Conservation (phyloP, 2,329 filamentous ascomycete genomes). For the Fusarium sp. region DNA sequence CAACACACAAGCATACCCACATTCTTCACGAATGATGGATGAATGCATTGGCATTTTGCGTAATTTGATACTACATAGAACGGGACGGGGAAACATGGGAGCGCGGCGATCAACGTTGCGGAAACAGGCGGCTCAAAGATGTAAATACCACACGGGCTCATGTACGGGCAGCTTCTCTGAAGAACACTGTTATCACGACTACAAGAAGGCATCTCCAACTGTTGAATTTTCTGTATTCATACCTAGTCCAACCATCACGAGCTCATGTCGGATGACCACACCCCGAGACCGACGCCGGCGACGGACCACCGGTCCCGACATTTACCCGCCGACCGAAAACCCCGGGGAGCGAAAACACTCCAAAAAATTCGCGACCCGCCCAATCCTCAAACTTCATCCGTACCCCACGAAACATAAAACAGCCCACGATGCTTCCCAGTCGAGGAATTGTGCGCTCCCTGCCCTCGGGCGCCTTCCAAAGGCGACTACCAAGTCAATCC, state of each 20-base stretch:
- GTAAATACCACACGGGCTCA: conserved; percentile 36
- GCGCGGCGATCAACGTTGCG: conserved; percentile 24
- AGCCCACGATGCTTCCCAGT: conserved; percentile 55
- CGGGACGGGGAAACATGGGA: conserved; percentile 28
- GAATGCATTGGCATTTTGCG: conserved; percentile 35
- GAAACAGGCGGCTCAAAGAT: conserved; percentile 29
- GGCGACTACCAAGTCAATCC: conserved; percentile 43
- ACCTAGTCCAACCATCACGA: conserved; percentile 14
- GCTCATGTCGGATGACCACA: conserved; percentile 20
- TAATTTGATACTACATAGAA: conserved; percentile 42
- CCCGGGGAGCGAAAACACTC: conserved; percentile 14
- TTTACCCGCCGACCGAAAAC: conserved; percentile 47
- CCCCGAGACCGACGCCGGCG: conserved; percentile 9
- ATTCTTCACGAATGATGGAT: conserved; percentile 5
- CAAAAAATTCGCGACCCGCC: conserved; percentile 42
- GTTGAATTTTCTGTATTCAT: not conserved
- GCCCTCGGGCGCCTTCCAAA: conserved; percentile 46
- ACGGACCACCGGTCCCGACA: conserved; percentile 43
- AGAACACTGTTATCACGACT: not conserved
- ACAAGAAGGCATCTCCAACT: not conserved
- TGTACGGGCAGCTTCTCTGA: not conserved
- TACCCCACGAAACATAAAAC: conserved; percentile 28
- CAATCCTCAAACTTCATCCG: conserved; percentile 24
- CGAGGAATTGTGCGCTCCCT: conserved; percentile 54
- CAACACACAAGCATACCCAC: not conserved